Base-by-base conservation (phyloP, 2,329 filamentous ascomycete species). In the Diaporthe sp. region DNA sequence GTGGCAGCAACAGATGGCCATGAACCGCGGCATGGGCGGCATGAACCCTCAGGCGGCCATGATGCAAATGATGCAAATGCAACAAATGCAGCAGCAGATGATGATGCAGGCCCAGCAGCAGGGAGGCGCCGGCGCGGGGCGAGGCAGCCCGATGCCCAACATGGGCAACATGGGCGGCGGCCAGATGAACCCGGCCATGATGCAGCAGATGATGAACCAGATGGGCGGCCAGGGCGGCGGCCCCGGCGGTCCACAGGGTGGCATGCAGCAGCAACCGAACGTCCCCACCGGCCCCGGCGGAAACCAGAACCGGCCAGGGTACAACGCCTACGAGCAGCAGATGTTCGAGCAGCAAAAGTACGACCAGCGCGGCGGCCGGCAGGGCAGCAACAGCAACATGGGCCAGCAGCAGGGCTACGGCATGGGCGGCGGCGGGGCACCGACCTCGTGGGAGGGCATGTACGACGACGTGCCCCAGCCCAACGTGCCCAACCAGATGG, bases 391-490 rank as follows among this genome's bases (percentile, higher is more conserved):
- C 57, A 50, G 25, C 68, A 47, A 35, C 52, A 35, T 35, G 15
- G 74, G 78, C 28, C 76, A 79, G 66, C 78, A 80, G 73, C 85
- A 82, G 35, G 76, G 75, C 54, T 85, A 84, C 74, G 81, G 80
- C 68, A 82, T 83, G 77, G 82, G 77, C 47, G 81, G 80, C 10
- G 81, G 86, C 73, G 91, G 91, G 58, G 92, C 91, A 22, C 93
- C 93, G n/a, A 95, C 94, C 33, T 96, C 93, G 54, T 98, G 96
- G 95, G 96, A 98, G 83, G 96, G 96, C 80, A 98, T 98, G 95
- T 98, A 98, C 83, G 96, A 98, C 82, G 96, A 98, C 82, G 94
- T 96, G 2, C 96, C 95, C 22, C 95, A 96, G 81, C 95, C 95
- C 7, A 92, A 92, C 79, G 89, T 92, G 25, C 72, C 72, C 45